These are phyloP conservation scores for Laburnicola sp. DNA, from an alignment of 2,329 filamentous ascomycete species.

Conservation along the genomic window DNA sequence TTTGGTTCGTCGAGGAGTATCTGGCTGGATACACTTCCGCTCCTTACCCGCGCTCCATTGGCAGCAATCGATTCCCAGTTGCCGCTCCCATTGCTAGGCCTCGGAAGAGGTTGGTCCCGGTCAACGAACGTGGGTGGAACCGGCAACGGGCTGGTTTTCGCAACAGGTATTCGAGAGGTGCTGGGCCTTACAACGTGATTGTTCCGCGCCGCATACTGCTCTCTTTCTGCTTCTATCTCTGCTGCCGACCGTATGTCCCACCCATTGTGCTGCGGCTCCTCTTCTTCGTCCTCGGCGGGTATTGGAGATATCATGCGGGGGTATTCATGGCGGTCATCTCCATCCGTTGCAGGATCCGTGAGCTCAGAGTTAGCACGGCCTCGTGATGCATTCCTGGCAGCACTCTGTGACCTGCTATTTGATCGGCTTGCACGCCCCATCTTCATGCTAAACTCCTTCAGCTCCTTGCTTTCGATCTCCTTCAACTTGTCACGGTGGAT, in stretches of 20 bases:
- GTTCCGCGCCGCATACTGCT: constrained; percentile 48
- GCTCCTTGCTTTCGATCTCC: constrained; percentile 76
- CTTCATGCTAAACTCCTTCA: constrained; percentile 75
- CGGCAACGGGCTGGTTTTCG: constrained; percentile 76
- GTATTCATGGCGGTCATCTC: constrained; percentile 34
- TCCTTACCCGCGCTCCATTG: constrained; percentile 68
- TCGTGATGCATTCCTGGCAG: constrained; percentile 25
- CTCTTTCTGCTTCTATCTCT: constrained; percentile 66
- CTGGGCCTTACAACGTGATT: constrained; percentile 58
- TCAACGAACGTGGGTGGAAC: constrained; percentile 73
- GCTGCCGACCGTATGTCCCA: constrained; percentile 79
- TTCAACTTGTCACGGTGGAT: constrained; percentile 84
- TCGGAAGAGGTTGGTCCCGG: constrained; percentile 68
- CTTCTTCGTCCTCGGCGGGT: constrained; percentile 51
- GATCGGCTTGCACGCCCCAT: constrained; percentile 51
- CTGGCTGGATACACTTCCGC: constrained; percentile 64
- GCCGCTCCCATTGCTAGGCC: constrained; percentile 60
- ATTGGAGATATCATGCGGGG: constrained; percentile 42
- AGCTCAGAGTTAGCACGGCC: constrained; percentile 40
- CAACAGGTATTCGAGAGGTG: constrained; percentile 82
- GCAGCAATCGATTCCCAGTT: constrained; percentile 62
- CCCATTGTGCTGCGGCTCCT: constrained; percentile 27
- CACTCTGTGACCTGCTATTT: constrained; percentile 43
- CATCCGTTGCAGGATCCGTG: constrained; percentile 25
- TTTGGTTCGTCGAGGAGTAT: constrained; percentile 55